Percentiles rank a stretch among this genome's conserved stretches.
phyloP scores from a whole-genome alignment of 1,284 basidiomycete species.

The Cryptococcus amylolentus region DNA sequence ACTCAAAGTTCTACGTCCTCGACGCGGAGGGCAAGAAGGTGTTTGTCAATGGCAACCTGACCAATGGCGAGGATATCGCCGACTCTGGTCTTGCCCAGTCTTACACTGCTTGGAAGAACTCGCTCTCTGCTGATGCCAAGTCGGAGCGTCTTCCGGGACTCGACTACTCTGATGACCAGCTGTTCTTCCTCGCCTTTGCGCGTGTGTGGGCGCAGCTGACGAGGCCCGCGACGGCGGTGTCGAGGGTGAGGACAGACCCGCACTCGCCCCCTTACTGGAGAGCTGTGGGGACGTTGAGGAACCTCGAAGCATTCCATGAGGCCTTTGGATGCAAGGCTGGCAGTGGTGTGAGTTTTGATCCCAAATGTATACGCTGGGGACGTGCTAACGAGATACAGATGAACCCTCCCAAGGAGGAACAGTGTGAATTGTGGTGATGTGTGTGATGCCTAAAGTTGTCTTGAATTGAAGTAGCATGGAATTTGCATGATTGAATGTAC shows the following conservation, averaged over 20 bases:
- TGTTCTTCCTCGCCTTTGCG: slow-evolving; percentile 84
- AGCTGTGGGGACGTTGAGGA: slow-evolving; percentile 71
- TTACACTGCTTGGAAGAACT: slow-evolving; percentile 79
- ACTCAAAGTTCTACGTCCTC: slow-evolving; percentile 74
- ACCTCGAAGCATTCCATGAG: slow-evolving; percentile 47
- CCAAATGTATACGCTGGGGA: too few species aligned
- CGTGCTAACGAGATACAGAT: slow-evolving; percentile 15
- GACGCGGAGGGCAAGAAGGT: slow-evolving; percentile 79
- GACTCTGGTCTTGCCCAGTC: slow-evolving; percentile 81
- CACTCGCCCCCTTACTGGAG: slow-evolving; percentile 77
- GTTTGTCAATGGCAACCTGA: slow-evolving; percentile 75
- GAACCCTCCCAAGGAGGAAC: slow-evolving; percentile 41
- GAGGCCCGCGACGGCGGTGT: slow-evolving; percentile 57
- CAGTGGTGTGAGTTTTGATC: slow-evolving; percentile 29
- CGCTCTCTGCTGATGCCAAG: slow-evolving; percentile 57
- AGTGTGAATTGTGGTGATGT: slow-evolving; percentile 39
- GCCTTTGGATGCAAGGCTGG: slow-evolving; percentile 48
- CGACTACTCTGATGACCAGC: slow-evolving; percentile 72
- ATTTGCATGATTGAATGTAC: background rate
- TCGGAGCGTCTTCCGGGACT: slow-evolving; percentile 66
- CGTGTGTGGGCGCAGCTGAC: slow-evolving; percentile 35
- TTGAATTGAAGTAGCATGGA: background rate
- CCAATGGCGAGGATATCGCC: slow-evolving; percentile 84
- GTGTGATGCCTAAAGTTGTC: background rate
- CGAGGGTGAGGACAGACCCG: slow-evolving; percentile 77